phyloP scores from a whole-genome alignment of 192 early-diverging fungal genomes.

The Coemansia sp. region DNA sequence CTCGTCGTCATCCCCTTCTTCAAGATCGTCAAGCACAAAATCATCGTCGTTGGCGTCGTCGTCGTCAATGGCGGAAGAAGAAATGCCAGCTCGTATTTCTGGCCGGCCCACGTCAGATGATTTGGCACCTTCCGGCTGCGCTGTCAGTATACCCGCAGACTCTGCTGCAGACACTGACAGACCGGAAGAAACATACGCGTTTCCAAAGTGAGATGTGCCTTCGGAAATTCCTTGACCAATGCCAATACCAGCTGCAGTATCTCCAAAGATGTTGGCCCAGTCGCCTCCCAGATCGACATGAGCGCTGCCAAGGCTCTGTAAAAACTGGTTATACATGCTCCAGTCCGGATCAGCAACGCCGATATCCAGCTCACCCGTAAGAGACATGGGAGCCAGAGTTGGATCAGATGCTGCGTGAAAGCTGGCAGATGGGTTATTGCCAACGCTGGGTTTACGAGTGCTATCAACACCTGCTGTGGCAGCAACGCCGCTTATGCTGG shows the following conservation, averaged over 20 bases:
- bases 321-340: conserved; percentile 43
- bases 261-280: conserved; percentile 40
- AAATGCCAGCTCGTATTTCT: not conserved
- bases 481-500: not conserved
- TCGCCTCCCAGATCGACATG: conserved; percentile 24
- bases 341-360: conserved; percentile 36
- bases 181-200: not conserved
- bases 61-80: conserved; percentile 22
- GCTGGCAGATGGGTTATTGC: not conserved
- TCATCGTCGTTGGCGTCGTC: conserved; percentile 52
- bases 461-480: not conserved
- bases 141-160: not conserved
- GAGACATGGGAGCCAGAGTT: not conserved
- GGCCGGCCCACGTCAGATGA: not conserved
- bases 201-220: not conserved
- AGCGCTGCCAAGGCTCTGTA: conserved; percentile 39
- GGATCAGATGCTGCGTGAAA: not conserved
- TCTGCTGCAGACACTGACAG: not conserved
- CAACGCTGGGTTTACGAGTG: not conserved
- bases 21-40: conserved; percentile 42
- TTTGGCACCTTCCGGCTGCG: not conserved
- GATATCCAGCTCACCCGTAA: conserved; percentile 3
- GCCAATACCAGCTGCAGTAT: not conserved
- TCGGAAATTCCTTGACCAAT: not conserved
- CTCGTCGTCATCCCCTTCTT: conserved; percentile 38